Evolutionary conservation across 176 grass and related monocot genomes (phyloP).

Genomic region (maize (Zea mays)): Zm-B73-REFERENCE-NAM-5.0 NC_050096.1:17934501-17935000

Average conservation of each 20-base stretch:
- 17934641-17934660: slow-evolving; percentile 31
- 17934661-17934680: slow-evolving; percentile 6
- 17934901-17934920: slow-evolving; percentile 61
- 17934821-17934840: slow-evolving; percentile 49
- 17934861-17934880: slow-evolving; percentile 66
- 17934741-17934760: slow-evolving; percentile 33
- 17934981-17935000: slow-evolving; percentile 92
- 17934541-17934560: background rate
- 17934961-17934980: slow-evolving; percentile 81
- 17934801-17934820: slow-evolving; percentile 36
- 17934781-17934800: slow-evolving; percentile 50
- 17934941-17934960: slow-evolving; percentile 84
- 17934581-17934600: slow-evolving; percentile 48
- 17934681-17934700: slow-evolving; percentile 21
- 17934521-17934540: background rate
- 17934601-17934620: slow-evolving; percentile 39
- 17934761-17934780: slow-evolving; percentile 51
- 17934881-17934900: slow-evolving; percentile 67
- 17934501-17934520: background rate
- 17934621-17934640: slow-evolving; percentile 28
- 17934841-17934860: slow-evolving; percentile 70
- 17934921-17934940: slow-evolving; percentile 76
- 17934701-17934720: slow-evolving; percentile 30
- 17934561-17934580: background rate
- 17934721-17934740: slow-evolving; percentile 47